Evolutionary conservation across 179 eudicot genomes (phyloP).

Genomic region (Actinidia polygama): DNA sequence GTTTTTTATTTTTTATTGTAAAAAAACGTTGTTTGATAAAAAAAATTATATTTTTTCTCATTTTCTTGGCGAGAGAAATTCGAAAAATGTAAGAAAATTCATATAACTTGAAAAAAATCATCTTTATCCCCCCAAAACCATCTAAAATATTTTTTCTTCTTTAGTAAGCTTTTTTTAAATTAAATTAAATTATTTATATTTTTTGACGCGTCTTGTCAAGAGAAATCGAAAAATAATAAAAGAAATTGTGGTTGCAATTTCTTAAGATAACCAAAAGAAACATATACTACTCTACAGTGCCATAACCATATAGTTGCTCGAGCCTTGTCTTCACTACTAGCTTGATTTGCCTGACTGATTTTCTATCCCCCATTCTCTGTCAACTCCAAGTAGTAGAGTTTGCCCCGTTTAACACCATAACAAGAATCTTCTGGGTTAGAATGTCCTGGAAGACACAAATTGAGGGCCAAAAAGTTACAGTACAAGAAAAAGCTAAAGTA

Average conservation of each 20-base stretch:
- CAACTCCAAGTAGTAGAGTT: slow-evolving; percentile 22
- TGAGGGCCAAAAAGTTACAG: slow-evolving; percentile 29
- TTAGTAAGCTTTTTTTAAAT: no score
- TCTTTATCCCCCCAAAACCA: no score
- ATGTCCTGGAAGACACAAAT: slow-evolving; percentile 31
- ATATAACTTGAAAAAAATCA: no score
- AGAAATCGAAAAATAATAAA: no score
- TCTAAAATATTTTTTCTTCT: no score
- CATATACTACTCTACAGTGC: slow-evolving; percentile 22
- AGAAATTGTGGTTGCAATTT: background rate
- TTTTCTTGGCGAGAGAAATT: no score
- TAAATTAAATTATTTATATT: no score
- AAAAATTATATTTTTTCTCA: no score
- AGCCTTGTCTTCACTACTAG: background rate
- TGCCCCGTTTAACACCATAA: slow-evolving; percentile 25
- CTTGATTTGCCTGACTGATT: background rate
- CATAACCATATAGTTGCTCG: slow-evolving; percentile 19
- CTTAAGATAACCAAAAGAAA: slow-evolving; percentile 14
- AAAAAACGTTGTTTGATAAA: no score
- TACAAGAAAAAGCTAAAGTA: slow-evolving; percentile 4
- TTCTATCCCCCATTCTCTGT: background rate
- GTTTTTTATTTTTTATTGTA: no score
- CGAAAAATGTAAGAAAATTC: no score
- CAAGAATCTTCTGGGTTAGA: slow-evolving; percentile 19
- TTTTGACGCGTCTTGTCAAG: no score